These are phyloP conservation scores for Spinacia oleracea DNA, from an alignment of 179 eudicot species.

Conservation along the genomic window DNA sequence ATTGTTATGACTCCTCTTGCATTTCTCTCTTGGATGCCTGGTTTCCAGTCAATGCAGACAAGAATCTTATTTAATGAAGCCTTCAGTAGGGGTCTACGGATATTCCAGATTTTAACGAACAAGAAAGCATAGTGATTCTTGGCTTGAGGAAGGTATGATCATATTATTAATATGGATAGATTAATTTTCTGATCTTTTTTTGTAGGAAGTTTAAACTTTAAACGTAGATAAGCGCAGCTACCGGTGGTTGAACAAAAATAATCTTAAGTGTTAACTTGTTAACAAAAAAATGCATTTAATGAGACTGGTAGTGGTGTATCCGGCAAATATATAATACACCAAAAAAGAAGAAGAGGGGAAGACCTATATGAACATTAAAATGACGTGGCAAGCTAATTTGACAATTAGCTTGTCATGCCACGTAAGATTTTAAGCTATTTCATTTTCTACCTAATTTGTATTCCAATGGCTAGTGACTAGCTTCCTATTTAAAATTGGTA, in stretches of 20 bases:
- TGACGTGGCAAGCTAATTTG: no score
- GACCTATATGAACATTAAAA: not conserved
- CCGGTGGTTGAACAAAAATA: not conserved
- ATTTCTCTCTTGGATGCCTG: conserved; percentile 80
- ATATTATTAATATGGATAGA: not conserved
- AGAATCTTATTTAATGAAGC: conserved; percentile 89
- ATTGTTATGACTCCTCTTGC: conserved; percentile 82
- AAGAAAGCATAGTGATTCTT: conserved; percentile 47
- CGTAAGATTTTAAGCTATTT: no score
- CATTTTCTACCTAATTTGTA: no score
- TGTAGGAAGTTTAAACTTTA: not conserved
- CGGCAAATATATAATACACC: not conserved
- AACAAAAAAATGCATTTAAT: not conserved
- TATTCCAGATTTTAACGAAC: conserved; percentile 65
- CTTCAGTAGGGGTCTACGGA: conserved; percentile 78
- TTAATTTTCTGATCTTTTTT: not conserved
- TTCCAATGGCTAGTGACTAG: no score
- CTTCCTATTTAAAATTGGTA: no score
- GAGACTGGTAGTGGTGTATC: not conserved
- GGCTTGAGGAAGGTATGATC: conserved; percentile 22
- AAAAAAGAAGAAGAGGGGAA: not conserved
- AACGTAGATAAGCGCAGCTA: not conserved
- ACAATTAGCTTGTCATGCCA: no score
- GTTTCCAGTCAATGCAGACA: conserved; percentile 94
- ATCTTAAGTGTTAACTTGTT: no score